Conservation (phyloP, 2,329 filamentous ascomycete species). For the Pseudogymnoascus sp. region DNA sequence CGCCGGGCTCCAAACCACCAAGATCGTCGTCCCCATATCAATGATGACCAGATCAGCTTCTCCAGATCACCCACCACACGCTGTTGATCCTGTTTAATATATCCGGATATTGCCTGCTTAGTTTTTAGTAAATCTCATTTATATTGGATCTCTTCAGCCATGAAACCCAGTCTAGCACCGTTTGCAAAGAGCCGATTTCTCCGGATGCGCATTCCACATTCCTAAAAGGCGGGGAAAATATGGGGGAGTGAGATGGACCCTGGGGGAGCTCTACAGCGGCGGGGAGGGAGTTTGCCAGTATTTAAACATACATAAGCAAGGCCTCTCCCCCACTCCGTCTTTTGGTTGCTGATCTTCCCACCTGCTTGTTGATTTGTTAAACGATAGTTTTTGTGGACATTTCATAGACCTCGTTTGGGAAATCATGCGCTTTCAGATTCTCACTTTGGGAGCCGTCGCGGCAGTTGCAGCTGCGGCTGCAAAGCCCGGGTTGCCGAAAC, state of each 20-base stretch:
- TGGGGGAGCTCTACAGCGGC: neutral
- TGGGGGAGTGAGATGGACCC: neutral
- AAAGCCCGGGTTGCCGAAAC: neutral
- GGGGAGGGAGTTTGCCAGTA: neutral
- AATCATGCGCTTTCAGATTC: conserved; percentile 5
- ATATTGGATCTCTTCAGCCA: neutral
- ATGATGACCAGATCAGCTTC: neutral
- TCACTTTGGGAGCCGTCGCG: conserved; percentile 11
- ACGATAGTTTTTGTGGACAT: neutral
- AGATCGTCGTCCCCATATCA: neutral
- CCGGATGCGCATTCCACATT: neutral
- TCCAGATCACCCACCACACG: neutral
- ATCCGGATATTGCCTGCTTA: neutral
- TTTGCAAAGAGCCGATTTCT: neutral
- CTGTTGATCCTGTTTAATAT: neutral
- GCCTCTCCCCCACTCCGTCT: neutral
- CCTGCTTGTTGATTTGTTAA: neutral
- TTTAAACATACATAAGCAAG: neutral
- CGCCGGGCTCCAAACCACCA: neutral
- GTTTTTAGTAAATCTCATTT: neutral
- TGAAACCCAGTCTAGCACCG: neutral
- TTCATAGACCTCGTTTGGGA: neutral
- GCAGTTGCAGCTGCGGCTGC: neutral
- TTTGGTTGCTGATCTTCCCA: neutral
- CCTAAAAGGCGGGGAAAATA: conserved; percentile 1